Conservation (phyloP, 2,329 filamentous ascomycete species). For the Aspergillus oerlinghausenensis region DNA sequence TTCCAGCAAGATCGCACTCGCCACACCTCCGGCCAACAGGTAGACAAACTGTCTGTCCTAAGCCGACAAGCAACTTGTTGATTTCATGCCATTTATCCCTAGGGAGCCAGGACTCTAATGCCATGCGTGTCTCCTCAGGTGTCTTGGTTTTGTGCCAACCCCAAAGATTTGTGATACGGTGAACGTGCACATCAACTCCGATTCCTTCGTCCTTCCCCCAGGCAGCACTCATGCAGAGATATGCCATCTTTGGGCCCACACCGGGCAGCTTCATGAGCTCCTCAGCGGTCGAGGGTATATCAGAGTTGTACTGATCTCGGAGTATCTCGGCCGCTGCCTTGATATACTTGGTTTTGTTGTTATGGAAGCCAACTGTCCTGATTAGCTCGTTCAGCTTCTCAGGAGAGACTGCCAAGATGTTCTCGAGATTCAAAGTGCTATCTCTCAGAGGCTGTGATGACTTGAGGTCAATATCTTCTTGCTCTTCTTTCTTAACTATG, state of each 20-base stretch:
- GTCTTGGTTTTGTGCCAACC: conserved; percentile 78
- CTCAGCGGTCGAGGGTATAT: conserved; percentile 75
- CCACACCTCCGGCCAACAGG: conserved; percentile 77
- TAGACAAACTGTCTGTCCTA: conserved; percentile 81
- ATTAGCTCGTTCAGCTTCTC: conserved; percentile 68
- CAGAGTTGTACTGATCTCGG: conserved; percentile 63
- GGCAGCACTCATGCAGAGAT: conserved; percentile 76
- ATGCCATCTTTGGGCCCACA: conserved; percentile 93
- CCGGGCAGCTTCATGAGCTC: conserved; percentile 75
- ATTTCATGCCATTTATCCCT: conserved; percentile 85
- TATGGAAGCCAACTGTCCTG: conserved; percentile 84
- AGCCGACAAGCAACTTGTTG: conserved; percentile 80
- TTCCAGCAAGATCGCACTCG: conserved; percentile 73
- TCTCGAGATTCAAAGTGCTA: conserved; percentile 65
- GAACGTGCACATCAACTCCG: conserved; percentile 91
- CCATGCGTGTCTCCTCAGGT: conserved; percentile 74
- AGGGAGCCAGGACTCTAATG: conserved; percentile 78
- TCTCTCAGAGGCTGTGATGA: conserved; percentile 23
- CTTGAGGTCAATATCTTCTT: conserved; percentile 17
- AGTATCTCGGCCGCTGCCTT: conserved; percentile 71
- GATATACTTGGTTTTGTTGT: conserved; percentile 84
- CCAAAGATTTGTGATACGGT: conserved; percentile 92
- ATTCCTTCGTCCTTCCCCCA: conserved; percentile 70
- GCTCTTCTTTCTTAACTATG: conserved; percentile 19
- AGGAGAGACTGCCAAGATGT: conserved; percentile 68